These are phyloP conservation scores for Starmerella roubikii DNA, from an alignment of 805 yeast genomes.

Conservation along the genomic window DNA sequence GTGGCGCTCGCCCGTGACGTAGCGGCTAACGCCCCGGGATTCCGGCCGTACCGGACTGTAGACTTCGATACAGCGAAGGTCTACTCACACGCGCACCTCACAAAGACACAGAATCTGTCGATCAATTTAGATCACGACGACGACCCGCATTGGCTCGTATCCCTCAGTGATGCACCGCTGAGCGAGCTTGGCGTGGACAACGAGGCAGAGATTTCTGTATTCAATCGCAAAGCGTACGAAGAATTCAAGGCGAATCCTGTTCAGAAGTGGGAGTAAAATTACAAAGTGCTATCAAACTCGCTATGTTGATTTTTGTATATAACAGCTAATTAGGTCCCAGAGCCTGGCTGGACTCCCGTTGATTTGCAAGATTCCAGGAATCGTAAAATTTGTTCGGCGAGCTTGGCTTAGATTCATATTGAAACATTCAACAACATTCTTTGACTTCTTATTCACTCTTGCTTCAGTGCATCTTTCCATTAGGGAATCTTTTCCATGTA, in stretches of 20 bases:
- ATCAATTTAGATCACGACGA: conserved; percentile 80
- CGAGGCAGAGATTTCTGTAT: conserved; percentile 86
- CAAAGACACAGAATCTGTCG: conserved; percentile 84
- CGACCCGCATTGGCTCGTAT: conserved; percentile 60
- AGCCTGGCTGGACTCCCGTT: too few relatives aligned
- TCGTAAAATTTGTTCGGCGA: too few relatives aligned
- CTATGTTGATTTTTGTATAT: too few relatives aligned
- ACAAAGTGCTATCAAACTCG: too few relatives aligned
- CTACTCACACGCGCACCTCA: conserved; percentile 88
- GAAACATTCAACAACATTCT: too few relatives aligned
- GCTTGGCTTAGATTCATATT: too few relatives aligned
- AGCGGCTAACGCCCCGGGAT: conserved; percentile 46
- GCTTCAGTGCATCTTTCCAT: too few relatives aligned
- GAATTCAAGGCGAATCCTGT: conserved; percentile 69
- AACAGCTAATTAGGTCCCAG: too few relatives aligned
- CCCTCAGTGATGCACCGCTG: conserved; percentile 26
- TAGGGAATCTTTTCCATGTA: too few relatives aligned
- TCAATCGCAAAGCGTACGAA: conserved; percentile 51
- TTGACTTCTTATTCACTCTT: too few relatives aligned
- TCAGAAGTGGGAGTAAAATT: conserved; percentile 72
- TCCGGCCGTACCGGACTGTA: conserved; percentile 72
- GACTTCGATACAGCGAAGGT: conserved; percentile 57
- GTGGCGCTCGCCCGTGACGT: conserved; percentile 37
- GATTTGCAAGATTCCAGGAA: too few relatives aligned
- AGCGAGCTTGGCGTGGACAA: conserved; percentile 44